These are phyloP conservation scores for Globisporangium orthogonon DNA, from an alignment of 352 stramenopile species.

Conservation along the genomic window DNA sequence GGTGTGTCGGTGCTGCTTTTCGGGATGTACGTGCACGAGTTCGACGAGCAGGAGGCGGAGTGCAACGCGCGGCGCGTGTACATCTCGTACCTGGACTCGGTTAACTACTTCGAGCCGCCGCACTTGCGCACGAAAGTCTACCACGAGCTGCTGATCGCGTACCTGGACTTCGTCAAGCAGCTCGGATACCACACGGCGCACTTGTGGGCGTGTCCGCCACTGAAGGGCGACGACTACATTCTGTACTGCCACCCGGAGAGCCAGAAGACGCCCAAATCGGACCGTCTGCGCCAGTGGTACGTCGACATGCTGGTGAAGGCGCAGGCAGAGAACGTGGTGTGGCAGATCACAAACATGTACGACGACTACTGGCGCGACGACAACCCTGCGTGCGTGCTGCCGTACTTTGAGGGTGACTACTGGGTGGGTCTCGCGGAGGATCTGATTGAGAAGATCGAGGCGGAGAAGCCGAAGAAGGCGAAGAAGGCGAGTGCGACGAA, in stretches of 20 bases:
- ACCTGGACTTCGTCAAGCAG: constrained; percentile 96
- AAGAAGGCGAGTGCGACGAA: constrained; percentile 21
- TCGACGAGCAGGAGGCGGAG: constrained; percentile 94
- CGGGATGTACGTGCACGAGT: constrained; percentile 99
- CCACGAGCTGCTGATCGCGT: constrained; percentile 98
- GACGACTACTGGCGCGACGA: constrained; percentile 92
- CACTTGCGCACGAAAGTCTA: constrained; percentile 98
- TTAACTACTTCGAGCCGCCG: constrained; percentile 98
- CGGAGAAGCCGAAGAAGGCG: constrained; percentile 74
- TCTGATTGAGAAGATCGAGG: constrained; percentile 86
- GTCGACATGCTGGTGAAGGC: constrained; percentile 86
- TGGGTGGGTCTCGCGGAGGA: constrained; percentile 85
- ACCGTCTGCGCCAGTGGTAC: constrained; percentile 97
- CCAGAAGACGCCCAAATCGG: constrained; percentile 98
- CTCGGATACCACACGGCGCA: constrained; percentile 97
- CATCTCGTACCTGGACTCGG: constrained; percentile 99
- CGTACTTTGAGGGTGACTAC: constrained; percentile 87
- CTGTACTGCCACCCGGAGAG: constrained; percentile 98
- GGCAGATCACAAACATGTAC: constrained; percentile 95
- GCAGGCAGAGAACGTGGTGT: constrained; percentile 87
- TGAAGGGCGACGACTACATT: constrained; percentile 99
- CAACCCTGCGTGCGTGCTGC: constrained; percentile 77
- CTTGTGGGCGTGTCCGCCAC: constrained; percentile 98
- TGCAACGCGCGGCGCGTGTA: constrained; percentile 96
- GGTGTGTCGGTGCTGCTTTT: constrained; percentile 99